Evolutionary conservation across 148 eudicot species (phyloP).

Genomic region (Vaccinium myrtillus): DNA sequence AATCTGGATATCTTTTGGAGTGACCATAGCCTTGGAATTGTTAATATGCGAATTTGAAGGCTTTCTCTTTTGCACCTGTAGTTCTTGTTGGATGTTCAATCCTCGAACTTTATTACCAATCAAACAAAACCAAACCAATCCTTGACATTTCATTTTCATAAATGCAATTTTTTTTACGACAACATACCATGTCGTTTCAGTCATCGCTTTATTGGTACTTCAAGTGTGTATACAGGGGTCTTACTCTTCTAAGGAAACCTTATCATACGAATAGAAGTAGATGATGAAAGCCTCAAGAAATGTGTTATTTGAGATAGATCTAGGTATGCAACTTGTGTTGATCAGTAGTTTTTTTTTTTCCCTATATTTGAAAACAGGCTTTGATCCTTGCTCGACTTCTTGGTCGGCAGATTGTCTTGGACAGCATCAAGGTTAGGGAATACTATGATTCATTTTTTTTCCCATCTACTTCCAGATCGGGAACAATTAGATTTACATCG

Average conservation of each 20-base stretch:
- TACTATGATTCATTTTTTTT: neutral
- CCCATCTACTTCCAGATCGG: neutral
- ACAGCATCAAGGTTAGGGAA: constrained; percentile 55
- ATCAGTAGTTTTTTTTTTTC: neutral
- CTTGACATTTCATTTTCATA: neutral
- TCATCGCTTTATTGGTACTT: neutral
- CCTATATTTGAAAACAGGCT: constrained; percentile 49
- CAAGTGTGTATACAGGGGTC: neutral
- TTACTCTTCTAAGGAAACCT: neutral
- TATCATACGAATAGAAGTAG: neutral
- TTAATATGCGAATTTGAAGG: neutral
- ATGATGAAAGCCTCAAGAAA: neutral
- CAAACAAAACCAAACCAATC: neutral
- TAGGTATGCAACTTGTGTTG: neutral
- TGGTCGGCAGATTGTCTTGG: constrained; percentile 63
- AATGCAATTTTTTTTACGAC: neutral
- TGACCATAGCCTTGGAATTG: neutral
- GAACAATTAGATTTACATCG: neutral
- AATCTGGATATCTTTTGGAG: neutral
- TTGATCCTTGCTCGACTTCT: constrained; percentile 93
- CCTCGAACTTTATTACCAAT: neutral
- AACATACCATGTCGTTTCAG: neutral
- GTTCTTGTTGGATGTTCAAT: neutral
- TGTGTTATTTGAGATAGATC: neutral
- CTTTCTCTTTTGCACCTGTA: neutral